Base-by-base conservation (phyloP, 2,329 filamentous ascomycete species). In the Sordariomycetes sp. region DNA sequence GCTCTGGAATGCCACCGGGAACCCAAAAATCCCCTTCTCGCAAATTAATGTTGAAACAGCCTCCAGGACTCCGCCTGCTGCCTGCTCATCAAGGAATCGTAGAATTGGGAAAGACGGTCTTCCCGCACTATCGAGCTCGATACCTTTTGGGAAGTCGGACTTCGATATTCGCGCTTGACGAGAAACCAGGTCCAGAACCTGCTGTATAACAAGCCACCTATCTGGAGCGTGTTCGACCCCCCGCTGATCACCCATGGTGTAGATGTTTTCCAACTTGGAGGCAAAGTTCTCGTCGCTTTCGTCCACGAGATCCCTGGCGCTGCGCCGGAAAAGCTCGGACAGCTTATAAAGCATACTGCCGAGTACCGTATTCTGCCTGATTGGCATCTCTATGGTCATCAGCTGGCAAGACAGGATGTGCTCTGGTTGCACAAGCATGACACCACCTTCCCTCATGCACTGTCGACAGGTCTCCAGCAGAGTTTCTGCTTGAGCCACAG, bases 361-460 rank as follows among this genome's bases (percentile, higher is more conserved):
- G 0, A 49, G 34, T 0, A 61, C 35, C 3, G 61, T 52, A 2
- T 51, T 50, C 30, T 79, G 69, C 8, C 9, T 10, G 1, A 81
- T 47, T 3, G 64, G 62, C 41, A 82, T 75, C 1, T 74, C 46
- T 4, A 36, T 17, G 0, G 74, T 75, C 38, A 74, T 76, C 3
- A 83, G 57, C 44, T 70, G 72, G 49, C 80, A 81, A 0, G 79
- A 83, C 6, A 84, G 54, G 1, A 77, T 57, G 39, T 83, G 73
- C 35, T 82, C 79, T 0, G 79, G 79, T 2, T 77, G 62, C 0
- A 67, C 63, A 0, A 84, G 51, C 16, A 84, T 61, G 0, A 83
- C 51, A 0, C 77, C 78, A 0, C 56, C 55, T 1, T 45, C 45
- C 2, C 50, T 45, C 15, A 58, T 50, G 14, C 70, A 59, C 0